Evolutionary conservation across 1,284 basidiomycete species (phyloP), one percentile per base, ranked within the genome.

Genomic region (Vanrija humicola): DNA sequence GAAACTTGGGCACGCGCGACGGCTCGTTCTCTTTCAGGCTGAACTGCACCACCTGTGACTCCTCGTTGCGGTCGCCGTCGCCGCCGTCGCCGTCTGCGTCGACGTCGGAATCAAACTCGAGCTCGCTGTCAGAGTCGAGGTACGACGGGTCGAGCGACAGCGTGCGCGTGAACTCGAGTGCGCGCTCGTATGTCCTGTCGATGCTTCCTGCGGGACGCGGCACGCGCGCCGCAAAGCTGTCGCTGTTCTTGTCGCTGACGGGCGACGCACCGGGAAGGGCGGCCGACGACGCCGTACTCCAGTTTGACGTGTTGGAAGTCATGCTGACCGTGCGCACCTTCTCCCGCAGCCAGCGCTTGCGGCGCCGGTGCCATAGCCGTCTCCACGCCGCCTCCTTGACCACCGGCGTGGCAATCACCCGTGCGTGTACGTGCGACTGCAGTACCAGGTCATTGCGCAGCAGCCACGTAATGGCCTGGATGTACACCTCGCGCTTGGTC

Each of bases 381-480:
- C 62, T 57, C 74, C 73, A 72, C 0, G 75, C 75, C 15, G 65
- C 80, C 43, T 82, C 76, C 75, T 97, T 97, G 55, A 97, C 78
- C 43, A 84, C 82, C 3, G 82, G 80, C 0, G 88, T 86, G 0
- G 88, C 91, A 19, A 94, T 82, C 38, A 98, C 81, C 39, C 94
- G 85, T 50, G 95, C 84, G 42, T 88, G 85, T 8, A 93, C 83
- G 70, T 94, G 93, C 44, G 94, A 80, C 34, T 90, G 89, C 53
- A 89, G 82, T 21, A 97, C 79, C 56, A 98, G 81, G 64, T 90
- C 89, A 48, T 86, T 84, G 62, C 89, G 87, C 39, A 98, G 81
- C 78, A 98, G 84, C 93, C 94, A 98, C 44, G 88, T 77, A n/a
- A 98, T 83, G 38, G 93, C 87, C 42, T 89, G 84, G 54, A 88